Percentiles rank a stretch among this genome's conserved stretches.
Conservation (phyloP, 345 rosid genomes). For the Salix suchowensis region DNA sequence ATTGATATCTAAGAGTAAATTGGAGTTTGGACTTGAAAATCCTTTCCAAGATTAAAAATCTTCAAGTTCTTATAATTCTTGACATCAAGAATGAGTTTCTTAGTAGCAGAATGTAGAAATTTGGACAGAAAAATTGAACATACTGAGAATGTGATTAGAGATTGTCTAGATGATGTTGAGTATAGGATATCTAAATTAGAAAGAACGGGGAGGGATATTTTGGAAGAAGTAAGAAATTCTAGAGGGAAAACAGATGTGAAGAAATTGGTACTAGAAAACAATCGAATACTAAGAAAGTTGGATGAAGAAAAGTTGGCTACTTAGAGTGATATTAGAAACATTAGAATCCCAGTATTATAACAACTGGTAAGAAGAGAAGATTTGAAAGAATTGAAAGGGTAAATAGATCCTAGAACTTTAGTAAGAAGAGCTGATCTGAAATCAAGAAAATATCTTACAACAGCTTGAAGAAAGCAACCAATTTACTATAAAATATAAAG, state of each 20-base stretch:
- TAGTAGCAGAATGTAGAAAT: neutral
- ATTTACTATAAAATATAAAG: neutral
- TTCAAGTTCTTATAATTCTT: too few species aligned
- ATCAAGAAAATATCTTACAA: neutral
- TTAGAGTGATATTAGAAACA: neutral
- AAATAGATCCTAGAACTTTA: neutral
- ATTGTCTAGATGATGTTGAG: neutral
- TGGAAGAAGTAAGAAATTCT: neutral
- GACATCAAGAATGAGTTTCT: too few species aligned
- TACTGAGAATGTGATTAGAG: neutral
- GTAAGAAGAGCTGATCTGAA: neutral
- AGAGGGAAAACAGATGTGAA: neutral
- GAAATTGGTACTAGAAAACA: neutral
- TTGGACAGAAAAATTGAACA: neutral
- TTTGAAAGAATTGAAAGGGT: neutral
- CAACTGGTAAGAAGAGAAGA: neutral
- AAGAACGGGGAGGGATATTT: neutral
- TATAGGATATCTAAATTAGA: neutral
- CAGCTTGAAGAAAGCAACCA: neutral
- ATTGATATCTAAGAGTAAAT: too few species aligned
- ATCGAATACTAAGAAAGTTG: neutral
- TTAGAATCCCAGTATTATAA: neutral
- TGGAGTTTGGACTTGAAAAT: too few species aligned
- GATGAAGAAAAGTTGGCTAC: neutral
- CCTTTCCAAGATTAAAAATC: too few species aligned